A percentile compares a stretch with the other conserved stretches of the same genome.
Evolutionary conservation across 352 stramenopile genomes (phyloP).

Genomic region (Pythium grandisporangium): DNA sequence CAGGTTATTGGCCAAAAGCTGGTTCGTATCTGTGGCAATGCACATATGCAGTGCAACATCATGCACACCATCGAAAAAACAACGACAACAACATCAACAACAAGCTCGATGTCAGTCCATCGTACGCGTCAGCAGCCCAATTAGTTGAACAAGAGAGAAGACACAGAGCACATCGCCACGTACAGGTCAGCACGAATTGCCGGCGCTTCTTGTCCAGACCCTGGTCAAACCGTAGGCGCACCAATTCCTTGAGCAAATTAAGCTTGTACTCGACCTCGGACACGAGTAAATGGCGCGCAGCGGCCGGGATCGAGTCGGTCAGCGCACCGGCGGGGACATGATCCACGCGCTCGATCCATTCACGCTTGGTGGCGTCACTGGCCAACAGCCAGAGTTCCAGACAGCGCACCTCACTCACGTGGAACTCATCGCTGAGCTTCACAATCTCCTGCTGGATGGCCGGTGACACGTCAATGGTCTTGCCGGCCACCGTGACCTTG

Average conservation of each 20-base stretch:
- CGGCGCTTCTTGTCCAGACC: slow-evolving; percentile 38
- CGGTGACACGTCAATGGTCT: slow-evolving; percentile 62
- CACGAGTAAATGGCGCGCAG: slow-evolving; percentile 64
- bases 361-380: slow-evolving; percentile 53
- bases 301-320: slow-evolving; percentile 44
- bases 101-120: no score
- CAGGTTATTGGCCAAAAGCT: slow-evolving; percentile 36
- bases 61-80: no score
- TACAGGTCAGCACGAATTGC: slow-evolving; percentile 50
- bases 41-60: no score
- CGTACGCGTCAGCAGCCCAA: not conserved
- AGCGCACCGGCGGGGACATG: slow-evolving; percentile 36
- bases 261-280: slow-evolving; percentile 73
- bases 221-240: slow-evolving; percentile 55
- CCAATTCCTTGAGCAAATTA: slow-evolving; percentile 62
- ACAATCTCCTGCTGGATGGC: slow-evolving; percentile 77
- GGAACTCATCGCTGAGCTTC: slow-evolving; percentile 75
- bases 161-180: not conserved
- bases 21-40: slow-evolving; percentile 36
- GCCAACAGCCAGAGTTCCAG: slow-evolving; percentile 75
- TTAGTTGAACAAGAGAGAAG: not conserved
- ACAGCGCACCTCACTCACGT: slow-evolving; percentile 45
- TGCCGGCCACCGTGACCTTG: slow-evolving; percentile 44
- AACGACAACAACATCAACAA: no score
- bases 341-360: slow-evolving; percentile 65